Evolutionary conservation across 1,284 basidiomycete species (phyloP).

Genomic region (Sphaerobolus stellatus): DNA sequence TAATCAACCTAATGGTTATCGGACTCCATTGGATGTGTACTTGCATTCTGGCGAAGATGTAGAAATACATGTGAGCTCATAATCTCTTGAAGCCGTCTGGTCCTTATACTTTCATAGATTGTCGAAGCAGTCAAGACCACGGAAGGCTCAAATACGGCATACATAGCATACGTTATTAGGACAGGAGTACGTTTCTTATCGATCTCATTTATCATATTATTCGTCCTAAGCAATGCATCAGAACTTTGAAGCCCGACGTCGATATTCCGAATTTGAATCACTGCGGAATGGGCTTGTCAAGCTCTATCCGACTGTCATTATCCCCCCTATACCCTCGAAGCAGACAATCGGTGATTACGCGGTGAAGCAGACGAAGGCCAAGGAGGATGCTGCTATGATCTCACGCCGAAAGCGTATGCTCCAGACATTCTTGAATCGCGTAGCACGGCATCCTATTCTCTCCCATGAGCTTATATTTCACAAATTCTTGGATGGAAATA

Average conservation of each 20-base stretch:
- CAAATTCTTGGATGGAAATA: constrained; percentile 92
- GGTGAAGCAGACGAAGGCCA: constrained; percentile 94
- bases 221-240: too few species aligned
- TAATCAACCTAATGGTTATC: constrained; percentile 54
- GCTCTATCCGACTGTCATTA: constrained; percentile 94
- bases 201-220: too few species aligned
- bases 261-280: constrained; percentile 98
- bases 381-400: constrained; percentile 93
- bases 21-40: constrained; percentile 70
- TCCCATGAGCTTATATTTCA: constrained; percentile 95
- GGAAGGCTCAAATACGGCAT: constrained; percentile 80
- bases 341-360: constrained; percentile 96
- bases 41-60: constrained; percentile 78
- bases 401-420: constrained; percentile 91
- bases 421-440: constrained; percentile 90
- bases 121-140: constrained; percentile 94
- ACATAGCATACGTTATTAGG: constrained; percentile 93
- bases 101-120: constrained; percentile 53
- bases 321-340: constrained; percentile 97
- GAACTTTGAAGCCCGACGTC: constrained; percentile 82
- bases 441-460: constrained; percentile 88
- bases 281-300: constrained; percentile 81
- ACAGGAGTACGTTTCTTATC: constrained; percentile 69
- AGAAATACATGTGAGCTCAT: constrained; percentile 65
- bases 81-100: constrained; percentile 6